Evolutionary conservation across 1,284 basidiomycete species (phyloP).

Genomic region (Phenoliferia sp.): DNA sequence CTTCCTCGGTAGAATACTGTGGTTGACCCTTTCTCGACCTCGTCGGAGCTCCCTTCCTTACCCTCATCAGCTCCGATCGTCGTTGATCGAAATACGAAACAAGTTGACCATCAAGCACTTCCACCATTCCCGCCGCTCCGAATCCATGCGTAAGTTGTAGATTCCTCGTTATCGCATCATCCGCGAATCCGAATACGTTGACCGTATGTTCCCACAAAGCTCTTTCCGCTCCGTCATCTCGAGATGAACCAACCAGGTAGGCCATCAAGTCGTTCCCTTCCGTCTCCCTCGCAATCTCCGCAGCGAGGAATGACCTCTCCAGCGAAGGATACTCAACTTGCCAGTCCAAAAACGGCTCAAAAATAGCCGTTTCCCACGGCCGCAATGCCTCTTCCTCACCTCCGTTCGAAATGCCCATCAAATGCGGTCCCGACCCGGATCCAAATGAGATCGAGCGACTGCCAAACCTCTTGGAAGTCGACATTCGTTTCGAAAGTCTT

Average conservation of each 20-base stretch:
- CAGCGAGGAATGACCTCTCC: slow-evolving; percentile 63
- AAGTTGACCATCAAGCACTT: slow-evolving; percentile 66
- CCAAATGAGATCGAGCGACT: slow-evolving; percentile 24
- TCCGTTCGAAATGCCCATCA: slow-evolving; percentile 8
- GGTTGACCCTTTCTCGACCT: slow-evolving; percentile 1
- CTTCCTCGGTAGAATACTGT: slow-evolving; percentile 29
- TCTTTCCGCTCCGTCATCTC: slow-evolving; percentile 7
- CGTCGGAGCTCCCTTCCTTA: slow-evolving; percentile 25
- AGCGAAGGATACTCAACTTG: slow-evolving; percentile 74
- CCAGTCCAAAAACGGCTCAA: slow-evolving; percentile 85
- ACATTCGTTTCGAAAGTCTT: slow-evolving; percentile 63
- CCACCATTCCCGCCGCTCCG: slow-evolving; percentile 64
- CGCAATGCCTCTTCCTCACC: slow-evolving; percentile 21
- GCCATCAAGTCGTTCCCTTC: not conserved
- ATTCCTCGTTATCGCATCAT: slow-evolving; percentile 71
- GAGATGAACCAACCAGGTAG: not conserved
- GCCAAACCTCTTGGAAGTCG: slow-evolving; percentile 52
- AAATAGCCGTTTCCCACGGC: slow-evolving; percentile 80
- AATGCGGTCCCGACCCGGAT: slow-evolving; percentile 1
- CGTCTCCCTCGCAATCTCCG: slow-evolving; percentile 47
- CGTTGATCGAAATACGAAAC: slow-evolving; percentile 56
- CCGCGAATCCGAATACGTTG: slow-evolving; percentile 67
- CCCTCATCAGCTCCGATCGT: slow-evolving; percentile 48
- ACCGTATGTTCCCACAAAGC: slow-evolving; percentile 34
- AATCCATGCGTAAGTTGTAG: slow-evolving; percentile 80